Evolutionary conservation across 805 yeast genomes (phyloP), one percentile per base, ranked within the genome.

Genomic region (Pichia deserticola): DNA sequence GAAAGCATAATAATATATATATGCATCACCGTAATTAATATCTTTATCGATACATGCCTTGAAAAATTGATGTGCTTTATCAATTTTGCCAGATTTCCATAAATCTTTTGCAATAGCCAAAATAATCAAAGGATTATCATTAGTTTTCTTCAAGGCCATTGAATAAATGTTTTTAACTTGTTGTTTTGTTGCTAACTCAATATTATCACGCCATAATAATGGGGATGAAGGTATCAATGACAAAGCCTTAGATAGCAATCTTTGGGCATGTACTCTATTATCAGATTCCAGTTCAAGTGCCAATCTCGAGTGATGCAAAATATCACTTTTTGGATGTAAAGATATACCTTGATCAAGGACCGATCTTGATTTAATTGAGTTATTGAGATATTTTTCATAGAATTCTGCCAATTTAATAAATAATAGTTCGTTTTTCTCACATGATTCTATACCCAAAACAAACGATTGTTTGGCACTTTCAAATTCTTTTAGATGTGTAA

Each of bases 31-130:
- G 60, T 71, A 77, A n/a, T 66, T 69, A 1, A 69, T 63, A 49
- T 82, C 80, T 3, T 72, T 69, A n/a, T 67, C 70, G 28, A 54
- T 41, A 10, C 83, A 61, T 0, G 93, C 86, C 44, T 83, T 84
- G 49, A 89, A 77, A 89, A 96, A 90, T 12, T 81, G 73, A 49
- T 72, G 69, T 0, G 95, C 87, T 54, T 81, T 83, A 1, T 74
- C 66, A 29, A 74, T 64, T 55, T 85, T 85, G 0, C 85, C 83
- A 29, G 79, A 84, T 1, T 68, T 58, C 82, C 84, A 83, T 53
- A 89, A 81, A 49, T 79, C 76, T 11, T 72, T 67, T 0, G 93
- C 97, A 34, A 89, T 82, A 0, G 78, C 73, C 11, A 78, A 56
- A 11, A 90, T 67, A 1, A 92, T 76, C 15, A 71, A 51, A 0